Percentiles rank a stretch among this genome's conserved stretches.
These are phyloP conservation scores for Tricholoma bakamatsutake DNA, from an alignment of 768 basidiomycete species.

Conservation along the genomic window DNA sequence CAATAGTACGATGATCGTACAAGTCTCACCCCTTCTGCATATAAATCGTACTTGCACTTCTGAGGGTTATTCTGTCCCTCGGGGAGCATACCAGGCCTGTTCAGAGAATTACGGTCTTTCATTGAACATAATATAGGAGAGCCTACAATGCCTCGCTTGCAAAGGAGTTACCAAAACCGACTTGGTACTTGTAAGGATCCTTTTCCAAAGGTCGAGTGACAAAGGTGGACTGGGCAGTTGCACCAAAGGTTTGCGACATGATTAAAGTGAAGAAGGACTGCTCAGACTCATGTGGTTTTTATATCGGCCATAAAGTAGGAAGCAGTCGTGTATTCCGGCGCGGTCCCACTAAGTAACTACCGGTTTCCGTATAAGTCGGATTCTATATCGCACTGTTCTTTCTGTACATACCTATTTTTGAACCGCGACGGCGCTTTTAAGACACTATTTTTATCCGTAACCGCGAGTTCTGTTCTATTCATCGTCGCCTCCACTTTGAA, in stretches of 20 bases:
- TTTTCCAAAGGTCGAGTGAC: constrained; percentile 30
- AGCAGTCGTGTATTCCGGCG: too few species aligned
- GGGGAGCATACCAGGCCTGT: constrained; percentile 52
- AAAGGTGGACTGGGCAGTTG: constrained; percentile 35
- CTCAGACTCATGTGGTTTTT: not conserved
- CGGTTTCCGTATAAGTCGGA: too few species aligned
- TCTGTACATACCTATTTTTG: too few species aligned
- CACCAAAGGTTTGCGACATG: constrained; percentile 17
- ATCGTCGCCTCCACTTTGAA: too few species aligned
- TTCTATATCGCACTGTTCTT: too few species aligned
- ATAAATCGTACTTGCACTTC: constrained; percentile 57
- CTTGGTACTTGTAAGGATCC: constrained; percentile 54
- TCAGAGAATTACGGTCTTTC: not conserved
- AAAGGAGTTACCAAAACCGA: constrained; percentile 54
- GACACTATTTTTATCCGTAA: too few species aligned
- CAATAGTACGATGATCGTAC: not conserved
- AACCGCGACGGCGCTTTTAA: too few species aligned
- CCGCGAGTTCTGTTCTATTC: too few species aligned
- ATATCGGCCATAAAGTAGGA: too few species aligned
- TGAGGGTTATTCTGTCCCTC: constrained; percentile 57
- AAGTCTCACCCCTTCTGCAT: constrained; percentile 47
- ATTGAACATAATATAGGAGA: not conserved
- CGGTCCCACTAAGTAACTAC: too few species aligned
- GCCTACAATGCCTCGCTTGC: constrained; percentile 51
- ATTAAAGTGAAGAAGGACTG: not conserved